These are phyloP conservation scores for Collybia nuda DNA, from an alignment of 768 basidiomycete species.

Conservation along the genomic window DNA sequence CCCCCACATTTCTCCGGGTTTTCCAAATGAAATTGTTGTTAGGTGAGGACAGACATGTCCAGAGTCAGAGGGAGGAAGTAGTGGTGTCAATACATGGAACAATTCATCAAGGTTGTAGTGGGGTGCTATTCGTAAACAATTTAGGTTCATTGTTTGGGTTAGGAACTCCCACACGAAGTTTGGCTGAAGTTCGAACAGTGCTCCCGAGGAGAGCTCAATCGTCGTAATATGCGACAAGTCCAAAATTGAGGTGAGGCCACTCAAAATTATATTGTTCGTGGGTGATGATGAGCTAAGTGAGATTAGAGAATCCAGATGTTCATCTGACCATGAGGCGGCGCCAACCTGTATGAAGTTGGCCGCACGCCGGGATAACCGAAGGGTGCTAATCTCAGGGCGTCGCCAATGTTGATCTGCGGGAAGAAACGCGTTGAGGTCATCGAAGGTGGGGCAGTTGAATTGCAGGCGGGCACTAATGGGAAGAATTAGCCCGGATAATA, in stretches of 20 bases:
- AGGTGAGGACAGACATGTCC: slow-evolving; percentile 23
- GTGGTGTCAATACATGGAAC: slow-evolving; percentile 16
- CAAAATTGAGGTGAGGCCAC: slow-evolving; percentile 1
- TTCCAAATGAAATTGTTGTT: slow-evolving; percentile 27
- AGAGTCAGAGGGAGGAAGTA: background rate
- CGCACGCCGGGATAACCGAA: slow-evolving; percentile 5
- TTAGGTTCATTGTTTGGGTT: slow-evolving; percentile 1
- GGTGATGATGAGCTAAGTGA: slow-evolving; percentile 5
- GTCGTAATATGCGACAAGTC: slow-evolving; percentile 21
- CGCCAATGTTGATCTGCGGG: slow-evolving; percentile 20
- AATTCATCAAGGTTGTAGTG: slow-evolving; percentile 20
- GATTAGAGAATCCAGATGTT: background rate
- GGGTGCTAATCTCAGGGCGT: background rate
- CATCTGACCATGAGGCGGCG: slow-evolving; percentile 1
- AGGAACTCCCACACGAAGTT: slow-evolving; percentile 2
- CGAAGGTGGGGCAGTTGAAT: slow-evolving; percentile 22
- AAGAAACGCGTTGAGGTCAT: slow-evolving; percentile 26
- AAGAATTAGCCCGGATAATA: slow-evolving; percentile 23
- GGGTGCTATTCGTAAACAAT: background rate
- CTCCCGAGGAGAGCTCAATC: slow-evolving; percentile 29
- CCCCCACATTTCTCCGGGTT: slow-evolving; percentile 31
- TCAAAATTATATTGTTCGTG: background rate
- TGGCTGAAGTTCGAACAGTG: slow-evolving; percentile 22
- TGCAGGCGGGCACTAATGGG: slow-evolving; percentile 24
- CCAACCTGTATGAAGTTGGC: slow-evolving; percentile 3